phyloP scores from a whole-genome alignment of 805 yeast species.

The Wickerhamiella slavikovae region DNA sequence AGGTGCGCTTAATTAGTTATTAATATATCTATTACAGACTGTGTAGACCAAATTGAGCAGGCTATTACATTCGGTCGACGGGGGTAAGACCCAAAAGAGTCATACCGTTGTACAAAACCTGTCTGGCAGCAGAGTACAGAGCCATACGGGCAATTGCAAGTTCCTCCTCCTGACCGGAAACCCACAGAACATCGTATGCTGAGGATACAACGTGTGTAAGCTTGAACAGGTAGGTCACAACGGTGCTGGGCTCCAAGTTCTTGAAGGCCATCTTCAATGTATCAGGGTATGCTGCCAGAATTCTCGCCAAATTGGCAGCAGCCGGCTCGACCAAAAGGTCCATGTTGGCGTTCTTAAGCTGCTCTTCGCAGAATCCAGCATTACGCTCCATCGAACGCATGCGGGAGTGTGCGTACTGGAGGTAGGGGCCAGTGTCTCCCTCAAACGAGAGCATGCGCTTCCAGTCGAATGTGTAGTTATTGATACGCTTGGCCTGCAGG shows the following conservation, averaged over 20 bases:
- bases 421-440: slow-evolving; percentile 98
- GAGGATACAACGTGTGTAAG: slow-evolving; percentile 86
- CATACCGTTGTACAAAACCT: slow-evolving; percentile 80
- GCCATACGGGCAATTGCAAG: slow-evolving; percentile 84
- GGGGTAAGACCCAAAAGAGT: slow-evolving; percentile 79
- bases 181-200: slow-evolving; percentile 93
- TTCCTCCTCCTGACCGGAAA: slow-evolving; percentile 79
- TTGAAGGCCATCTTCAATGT: slow-evolving; percentile 61
- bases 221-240: slow-evolving; percentile 83
- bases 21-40: not conserved
- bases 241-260: slow-evolving; percentile 79
- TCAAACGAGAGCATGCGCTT: slow-evolving; percentile 94
- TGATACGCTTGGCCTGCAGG: slow-evolving; percentile 92
- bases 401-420: slow-evolving; percentile 96
- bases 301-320: slow-evolving; percentile 52
- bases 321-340: slow-evolving; percentile 46
- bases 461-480: slow-evolving; percentile 94
- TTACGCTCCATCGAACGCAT: slow-evolving; percentile 86
- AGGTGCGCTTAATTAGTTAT: slow-evolving; percentile 79
- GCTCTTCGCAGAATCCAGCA: slow-evolving; percentile 21
- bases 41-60: not conserved
- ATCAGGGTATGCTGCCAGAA: slow-evolving; percentile 82
- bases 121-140: slow-evolving; percentile 72
- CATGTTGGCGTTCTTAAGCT: slow-evolving; percentile 28
- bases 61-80: slow-evolving; percentile 80